Conservation (phyloP, 306 rosid genomes). For the Cicer judaicum region DNA sequence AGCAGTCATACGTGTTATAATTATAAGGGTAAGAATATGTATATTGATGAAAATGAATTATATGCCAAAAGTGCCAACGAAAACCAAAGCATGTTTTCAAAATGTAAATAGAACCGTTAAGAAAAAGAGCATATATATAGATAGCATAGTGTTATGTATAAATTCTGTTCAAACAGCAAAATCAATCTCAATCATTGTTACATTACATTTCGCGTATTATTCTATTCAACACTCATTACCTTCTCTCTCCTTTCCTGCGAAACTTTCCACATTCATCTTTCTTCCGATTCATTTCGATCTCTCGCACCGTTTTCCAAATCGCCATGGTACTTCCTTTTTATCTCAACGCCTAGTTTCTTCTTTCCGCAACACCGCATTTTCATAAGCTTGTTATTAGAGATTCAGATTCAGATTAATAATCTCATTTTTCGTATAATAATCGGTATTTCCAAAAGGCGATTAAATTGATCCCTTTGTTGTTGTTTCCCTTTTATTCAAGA, state of each 20-base stretch:
- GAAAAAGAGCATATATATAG: too few relatives aligned
- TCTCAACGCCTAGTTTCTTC: not conserved
- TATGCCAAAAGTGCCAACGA: too few relatives aligned
- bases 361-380: not conserved
- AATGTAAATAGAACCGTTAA: too few relatives aligned
- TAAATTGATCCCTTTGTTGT: conserved; percentile 26
- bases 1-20: too few relatives aligned
- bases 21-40: too few relatives aligned
- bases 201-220: conserved; percentile 32
- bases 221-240: conserved; percentile 35
- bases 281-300: conserved; percentile 6
- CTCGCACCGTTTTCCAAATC: conserved; percentile 15
- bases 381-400: conserved; percentile 2
- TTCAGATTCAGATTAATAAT: conserved; percentile 29
- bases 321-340: conserved; percentile 39
- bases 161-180: not conserved
- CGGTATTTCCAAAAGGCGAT: not conserved
- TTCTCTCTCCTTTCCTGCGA: conserved; percentile 33
- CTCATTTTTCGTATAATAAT: conserved; percentile 3
- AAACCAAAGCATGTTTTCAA: too few relatives aligned
- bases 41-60: too few relatives aligned
- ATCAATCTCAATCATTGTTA: conserved; percentile 12
- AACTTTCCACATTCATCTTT: conserved; percentile 12
- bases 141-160: too few relatives aligned
- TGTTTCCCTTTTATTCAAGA: not conserved